phyloP scores from a whole-genome alignment of 352 stramenopile species.

The Pythium oligandrum region DNA sequence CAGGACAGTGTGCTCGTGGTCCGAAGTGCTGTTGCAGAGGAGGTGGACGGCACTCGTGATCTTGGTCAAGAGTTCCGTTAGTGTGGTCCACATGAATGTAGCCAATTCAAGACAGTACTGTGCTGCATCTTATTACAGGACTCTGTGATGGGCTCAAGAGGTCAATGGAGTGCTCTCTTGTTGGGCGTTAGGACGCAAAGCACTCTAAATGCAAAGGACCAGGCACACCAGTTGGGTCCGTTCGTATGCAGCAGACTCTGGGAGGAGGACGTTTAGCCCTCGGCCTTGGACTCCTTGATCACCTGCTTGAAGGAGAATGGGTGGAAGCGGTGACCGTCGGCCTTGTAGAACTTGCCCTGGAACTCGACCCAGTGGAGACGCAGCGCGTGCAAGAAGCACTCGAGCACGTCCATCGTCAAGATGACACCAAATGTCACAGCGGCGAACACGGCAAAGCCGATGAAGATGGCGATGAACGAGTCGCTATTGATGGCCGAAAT shows the following conservation, averaged over 20 bases:
- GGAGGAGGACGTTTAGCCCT: conserved; percentile 13
- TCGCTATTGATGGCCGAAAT: conserved; percentile 95
- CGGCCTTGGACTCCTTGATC: conserved; percentile 60
- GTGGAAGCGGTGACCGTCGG: conserved; percentile 95
- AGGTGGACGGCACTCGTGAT: too few species aligned
- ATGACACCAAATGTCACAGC: conserved; percentile 97
- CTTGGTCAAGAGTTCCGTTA: too few species aligned
- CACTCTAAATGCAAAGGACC: too few species aligned
- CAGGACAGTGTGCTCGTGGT: too few species aligned
- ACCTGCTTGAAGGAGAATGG: conserved; percentile 93
- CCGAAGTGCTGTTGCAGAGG: too few species aligned
- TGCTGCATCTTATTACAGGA: too few species aligned
- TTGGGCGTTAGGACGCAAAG: too few species aligned
- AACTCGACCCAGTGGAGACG: conserved; percentile 99
- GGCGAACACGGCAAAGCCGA: conserved; percentile 91
- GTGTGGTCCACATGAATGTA: too few species aligned
- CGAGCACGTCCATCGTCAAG: conserved; percentile 99
- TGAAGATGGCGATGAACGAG: conserved; percentile 96
- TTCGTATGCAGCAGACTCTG: neutral
- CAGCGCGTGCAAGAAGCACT: conserved; percentile 99
- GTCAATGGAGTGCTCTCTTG: too few species aligned
- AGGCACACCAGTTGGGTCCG: too few species aligned
- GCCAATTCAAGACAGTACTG: too few species aligned
- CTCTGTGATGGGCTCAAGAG: too few species aligned
- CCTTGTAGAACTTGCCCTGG: conserved; percentile 99